These are phyloP conservation scores for Cyberlindnera saturnus DNA, from an alignment of 805 yeast genomes.

Conservation along the genomic window DNA sequence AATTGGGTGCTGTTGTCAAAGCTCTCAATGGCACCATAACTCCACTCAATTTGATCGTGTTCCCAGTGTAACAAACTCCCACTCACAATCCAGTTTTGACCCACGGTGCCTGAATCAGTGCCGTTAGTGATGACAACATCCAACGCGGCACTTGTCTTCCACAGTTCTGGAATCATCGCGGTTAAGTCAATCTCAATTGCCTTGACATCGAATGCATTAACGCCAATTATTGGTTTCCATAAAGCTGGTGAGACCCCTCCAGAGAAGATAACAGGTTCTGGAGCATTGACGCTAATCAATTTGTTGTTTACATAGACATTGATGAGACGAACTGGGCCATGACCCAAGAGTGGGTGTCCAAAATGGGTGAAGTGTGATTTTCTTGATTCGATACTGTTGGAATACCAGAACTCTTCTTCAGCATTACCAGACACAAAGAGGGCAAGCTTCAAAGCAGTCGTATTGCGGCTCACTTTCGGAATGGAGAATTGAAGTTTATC, in stretches of 20 bases:
- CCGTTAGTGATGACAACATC: constrained; percentile 52
- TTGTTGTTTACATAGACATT: constrained; percentile 55
- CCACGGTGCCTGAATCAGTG: constrained; percentile 24
- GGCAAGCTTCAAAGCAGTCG: constrained; percentile 46
- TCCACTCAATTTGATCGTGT: constrained; percentile 30
- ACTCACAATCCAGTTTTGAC: constrained; percentile 53
- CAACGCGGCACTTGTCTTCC: constrained; percentile 40
- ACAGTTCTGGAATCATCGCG: constrained; percentile 60
- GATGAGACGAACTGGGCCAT: constrained; percentile 67
- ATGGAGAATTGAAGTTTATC: constrained; percentile 31
- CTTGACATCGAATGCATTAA: constrained; percentile 66
- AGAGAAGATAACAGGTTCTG: constrained; percentile 70
- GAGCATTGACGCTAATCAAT: constrained; percentile 55
- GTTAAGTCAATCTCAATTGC: constrained; percentile 68
- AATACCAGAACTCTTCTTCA: constrained; percentile 81
- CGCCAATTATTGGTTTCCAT: constrained; percentile 78
- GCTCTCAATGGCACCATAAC: constrained; percentile 32
- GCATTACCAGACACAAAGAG: constrained; percentile 70
- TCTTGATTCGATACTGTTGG: constrained; percentile 47
- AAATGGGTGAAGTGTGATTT: constrained; percentile 32
- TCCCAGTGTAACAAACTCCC: constrained; percentile 55
- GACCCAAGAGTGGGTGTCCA: constrained; percentile 43
- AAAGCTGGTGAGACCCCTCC: constrained; percentile 78
- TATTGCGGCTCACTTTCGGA: constrained; percentile 46
- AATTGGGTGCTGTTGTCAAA: constrained; percentile 23